These are phyloP conservation scores for Asterochloris sp. DNA, from an alignment of 139 green algal species.

Conservation along the genomic window DNA sequence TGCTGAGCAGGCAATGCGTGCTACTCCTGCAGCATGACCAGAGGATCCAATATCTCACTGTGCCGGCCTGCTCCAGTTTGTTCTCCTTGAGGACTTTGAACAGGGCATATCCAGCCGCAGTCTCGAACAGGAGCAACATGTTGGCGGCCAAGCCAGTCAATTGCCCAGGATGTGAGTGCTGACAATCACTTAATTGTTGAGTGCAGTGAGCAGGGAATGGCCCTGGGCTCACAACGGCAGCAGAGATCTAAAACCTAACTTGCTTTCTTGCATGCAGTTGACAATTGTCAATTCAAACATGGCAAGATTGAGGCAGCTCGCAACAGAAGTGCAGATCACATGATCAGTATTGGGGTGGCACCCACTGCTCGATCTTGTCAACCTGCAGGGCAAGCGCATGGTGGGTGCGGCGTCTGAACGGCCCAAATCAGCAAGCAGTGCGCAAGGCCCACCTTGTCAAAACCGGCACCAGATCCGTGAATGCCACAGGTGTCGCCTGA, in stretches of 20 bases:
- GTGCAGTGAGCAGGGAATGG: no score
- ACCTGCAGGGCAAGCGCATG: no score
- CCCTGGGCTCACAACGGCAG: background rate
- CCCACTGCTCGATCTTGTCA: background rate
- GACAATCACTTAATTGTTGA: no score
- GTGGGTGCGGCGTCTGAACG: no score
- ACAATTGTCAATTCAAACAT: background rate
- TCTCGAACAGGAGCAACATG: conserved; percentile 97
- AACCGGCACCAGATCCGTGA: conserved; percentile 43
- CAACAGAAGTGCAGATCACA: no score
- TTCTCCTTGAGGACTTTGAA: conserved; percentile 95
- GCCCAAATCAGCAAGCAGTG: background rate
- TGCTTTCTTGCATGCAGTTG: background rate
- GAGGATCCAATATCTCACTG: conserved; percentile 30
- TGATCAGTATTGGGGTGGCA: background rate
- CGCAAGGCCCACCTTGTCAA: conserved; percentile 19
- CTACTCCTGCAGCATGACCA: no score
- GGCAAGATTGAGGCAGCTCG: no score
- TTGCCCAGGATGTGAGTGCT: no score
- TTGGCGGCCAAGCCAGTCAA: background rate
- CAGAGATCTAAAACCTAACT: no score
- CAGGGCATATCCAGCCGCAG: conserved; percentile 89
- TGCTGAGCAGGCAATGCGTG: background rate
- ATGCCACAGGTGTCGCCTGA: conserved; percentile 50
- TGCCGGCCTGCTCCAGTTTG: conserved; percentile 85